Evolutionary conservation across 2,329 filamentous ascomycete species (phyloP).

Genomic region (Trichophyton verrucosum): DNA sequence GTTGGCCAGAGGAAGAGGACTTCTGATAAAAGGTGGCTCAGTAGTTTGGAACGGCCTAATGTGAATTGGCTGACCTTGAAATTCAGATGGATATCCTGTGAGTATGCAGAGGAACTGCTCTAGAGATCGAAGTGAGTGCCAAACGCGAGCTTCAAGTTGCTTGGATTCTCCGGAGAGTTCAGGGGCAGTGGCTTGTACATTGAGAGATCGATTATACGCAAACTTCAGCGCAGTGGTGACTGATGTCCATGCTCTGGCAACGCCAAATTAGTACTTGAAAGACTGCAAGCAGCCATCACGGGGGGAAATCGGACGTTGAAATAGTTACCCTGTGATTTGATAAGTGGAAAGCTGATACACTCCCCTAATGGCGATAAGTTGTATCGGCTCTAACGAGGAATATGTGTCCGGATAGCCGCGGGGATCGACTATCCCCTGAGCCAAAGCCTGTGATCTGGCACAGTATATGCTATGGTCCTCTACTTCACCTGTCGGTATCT

Average conservation of each 20-base stretch:
- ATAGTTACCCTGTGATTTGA: conserved; percentile 28
- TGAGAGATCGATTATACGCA: conserved; percentile 25
- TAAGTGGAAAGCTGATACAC: conserved; percentile 30
- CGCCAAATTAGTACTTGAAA: background rate
- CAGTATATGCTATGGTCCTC: conserved; percentile 27
- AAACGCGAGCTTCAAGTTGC: conserved; percentile 25
- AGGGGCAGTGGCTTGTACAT: conserved; percentile 24
- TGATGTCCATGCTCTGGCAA: conserved; percentile 25
- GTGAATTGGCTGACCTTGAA: conserved; percentile 20
- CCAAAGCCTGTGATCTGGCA: conserved; percentile 24
- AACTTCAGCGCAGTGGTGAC: conserved; percentile 27
- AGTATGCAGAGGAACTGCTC: conserved; percentile 26
- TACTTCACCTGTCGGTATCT: conserved; percentile 18
- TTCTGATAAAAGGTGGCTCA: conserved; percentile 15
- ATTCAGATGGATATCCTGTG: conserved; percentile 27
- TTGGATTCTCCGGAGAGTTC: conserved; percentile 18
- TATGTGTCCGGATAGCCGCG: background rate
- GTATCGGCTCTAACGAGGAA: conserved; percentile 27
- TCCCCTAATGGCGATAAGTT: conserved; percentile 25
- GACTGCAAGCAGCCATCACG: background rate
- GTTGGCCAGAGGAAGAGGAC: background rate
- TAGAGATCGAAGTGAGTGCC: conserved; percentile 30
- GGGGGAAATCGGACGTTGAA: background rate
- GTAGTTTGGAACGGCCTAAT: conserved; percentile 20
- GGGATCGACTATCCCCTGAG: conserved; percentile 12